Conservation (phyloP, 139 green algal species). For the Trebouxia sp. region DNA sequence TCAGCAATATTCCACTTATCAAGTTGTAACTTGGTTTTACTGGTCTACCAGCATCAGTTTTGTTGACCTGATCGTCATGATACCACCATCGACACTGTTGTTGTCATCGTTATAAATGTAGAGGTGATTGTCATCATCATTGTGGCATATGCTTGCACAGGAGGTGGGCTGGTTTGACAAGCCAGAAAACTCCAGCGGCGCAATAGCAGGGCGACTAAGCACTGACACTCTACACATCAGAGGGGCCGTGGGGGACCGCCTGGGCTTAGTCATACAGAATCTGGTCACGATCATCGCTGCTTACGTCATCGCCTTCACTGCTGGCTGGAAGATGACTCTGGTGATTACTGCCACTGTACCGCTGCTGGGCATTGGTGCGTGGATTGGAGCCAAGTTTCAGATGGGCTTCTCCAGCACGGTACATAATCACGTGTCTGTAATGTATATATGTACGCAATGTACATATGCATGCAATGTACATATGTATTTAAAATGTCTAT, state of each 20-base stretch:
- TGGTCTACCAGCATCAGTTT: no score
- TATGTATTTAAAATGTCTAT: background rate
- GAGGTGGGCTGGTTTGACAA: constrained; percentile 60
- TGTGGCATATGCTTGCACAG: constrained; percentile 20
- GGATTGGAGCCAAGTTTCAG: constrained; percentile 57
- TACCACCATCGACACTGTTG: no score
- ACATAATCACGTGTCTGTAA: background rate
- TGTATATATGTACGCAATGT: background rate
- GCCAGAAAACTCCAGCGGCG: constrained; percentile 59
- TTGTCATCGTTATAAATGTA: no score
- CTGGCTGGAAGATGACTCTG: constrained; percentile 77
- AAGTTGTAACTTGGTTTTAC: no score
- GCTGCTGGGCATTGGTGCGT: constrained; percentile 52
- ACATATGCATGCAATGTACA: background rate
- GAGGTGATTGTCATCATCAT: no score
- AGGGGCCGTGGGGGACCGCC: constrained; percentile 57
- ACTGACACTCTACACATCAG: constrained; percentile 63
- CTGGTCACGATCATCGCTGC: constrained; percentile 52
- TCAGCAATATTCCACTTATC: no score
- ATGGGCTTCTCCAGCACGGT: constrained; percentile 42
- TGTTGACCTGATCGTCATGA: no score
- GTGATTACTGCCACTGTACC: constrained; percentile 73
- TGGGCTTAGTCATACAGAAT: constrained; percentile 45
- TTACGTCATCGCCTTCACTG: constrained; percentile 63
- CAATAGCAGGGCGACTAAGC: constrained; percentile 56